Conservation (phyloP, 1,284 basidiomycete genomes). For the Apiotrichum porosum region DNA sequence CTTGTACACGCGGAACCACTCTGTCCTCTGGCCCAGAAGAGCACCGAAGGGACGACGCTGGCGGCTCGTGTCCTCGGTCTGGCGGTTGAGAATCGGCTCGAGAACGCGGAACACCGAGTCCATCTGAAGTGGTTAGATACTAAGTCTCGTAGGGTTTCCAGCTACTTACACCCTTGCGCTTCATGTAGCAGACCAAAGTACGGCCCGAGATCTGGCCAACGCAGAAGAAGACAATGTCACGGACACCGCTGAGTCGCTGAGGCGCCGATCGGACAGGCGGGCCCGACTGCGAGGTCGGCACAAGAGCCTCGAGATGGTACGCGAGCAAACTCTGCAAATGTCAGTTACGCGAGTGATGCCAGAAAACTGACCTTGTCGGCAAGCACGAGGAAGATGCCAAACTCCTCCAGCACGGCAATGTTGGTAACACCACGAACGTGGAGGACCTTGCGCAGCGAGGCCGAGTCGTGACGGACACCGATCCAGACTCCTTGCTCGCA, state of each 20-base stretch:
- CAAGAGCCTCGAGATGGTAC: slow-evolving; percentile 91
- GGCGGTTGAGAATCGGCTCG: slow-evolving; percentile 82
- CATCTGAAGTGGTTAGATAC: slow-evolving; percentile 48
- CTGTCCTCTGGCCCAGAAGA: slow-evolving; percentile 70
- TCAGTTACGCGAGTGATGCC: slow-evolving; percentile 50
- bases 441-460: slow-evolving; percentile 80
- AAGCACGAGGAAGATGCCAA: slow-evolving; percentile 89
- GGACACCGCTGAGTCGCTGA: slow-evolving; percentile 74
- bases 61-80: slow-evolving; percentile 66
- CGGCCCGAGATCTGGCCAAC: slow-evolving; percentile 79
- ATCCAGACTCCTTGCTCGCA: slow-evolving; percentile 97
- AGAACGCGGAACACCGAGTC: slow-evolving; percentile 91
- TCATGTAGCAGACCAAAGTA: slow-evolving; percentile 91
- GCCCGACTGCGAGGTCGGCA: slow-evolving; percentile 60
- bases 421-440: slow-evolving; percentile 87
- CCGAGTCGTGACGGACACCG: slow-evolving; percentile 79
- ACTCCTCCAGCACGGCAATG: slow-evolving; percentile 89
- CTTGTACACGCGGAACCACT: slow-evolving; percentile 89
- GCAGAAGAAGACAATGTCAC: slow-evolving; percentile 91
- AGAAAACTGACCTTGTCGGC: no score
- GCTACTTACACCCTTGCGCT: slow-evolving; percentile 75
- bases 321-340: slow-evolving; percentile 56
- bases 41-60: slow-evolving; percentile 58
- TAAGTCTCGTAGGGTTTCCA: not conserved
- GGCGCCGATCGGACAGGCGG: slow-evolving; percentile 52